Base-by-base conservation (phyloP, 176 grass and related monocot genomes). In the Bolboschoenus planiculmis region DNA sequence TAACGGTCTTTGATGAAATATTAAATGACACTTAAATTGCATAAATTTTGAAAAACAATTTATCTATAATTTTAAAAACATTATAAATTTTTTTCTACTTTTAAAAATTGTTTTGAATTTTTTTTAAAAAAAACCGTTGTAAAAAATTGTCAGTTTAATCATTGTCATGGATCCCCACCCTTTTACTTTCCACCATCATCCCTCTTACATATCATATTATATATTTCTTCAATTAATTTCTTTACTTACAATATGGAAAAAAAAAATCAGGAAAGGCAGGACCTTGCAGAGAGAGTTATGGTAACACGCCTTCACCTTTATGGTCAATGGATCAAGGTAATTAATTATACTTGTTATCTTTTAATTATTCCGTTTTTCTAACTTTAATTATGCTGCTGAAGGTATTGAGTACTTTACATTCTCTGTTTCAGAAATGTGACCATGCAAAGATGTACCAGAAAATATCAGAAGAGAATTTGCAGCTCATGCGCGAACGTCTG, bases 231-330 rank as follows among this genome's bases (percentile, higher is more conserved):
- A 47, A 37, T 83, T 43, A 51, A 83, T 83, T 86, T 3, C 39
- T 66, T 62, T 26, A 44, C 67, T 20, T 51, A 20, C 18, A 61
- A 59, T 47, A 5, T 11, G 7, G 42, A 11, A 5, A 83, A 16
- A 39, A 1, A 84, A 14, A 40, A 61, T 35, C 23, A 98, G 92
- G 96, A 99, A 68, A 90, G 87, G 80, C 96, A 93, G 78, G 92
- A 95, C 33, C 76, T 95, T 58, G 92, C 96, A 18, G 90, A 99
- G 77, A 91, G 96, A 85, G 90, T 95, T 66, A 98, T 95, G 96
- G 64, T 98, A 56, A 98, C 92, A 56, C 90, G 96, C 56, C 90
- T 98, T 58, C 96, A 95, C 84, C 81, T 98, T 4, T 98, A 98
- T 83, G 47, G 91, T 77, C 88, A 88, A 91, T 99, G 88, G 84